Evolutionary conservation across 768 basidiomycete species (phyloP).

Genomic region (Podaxis carcinomalis): DNA sequence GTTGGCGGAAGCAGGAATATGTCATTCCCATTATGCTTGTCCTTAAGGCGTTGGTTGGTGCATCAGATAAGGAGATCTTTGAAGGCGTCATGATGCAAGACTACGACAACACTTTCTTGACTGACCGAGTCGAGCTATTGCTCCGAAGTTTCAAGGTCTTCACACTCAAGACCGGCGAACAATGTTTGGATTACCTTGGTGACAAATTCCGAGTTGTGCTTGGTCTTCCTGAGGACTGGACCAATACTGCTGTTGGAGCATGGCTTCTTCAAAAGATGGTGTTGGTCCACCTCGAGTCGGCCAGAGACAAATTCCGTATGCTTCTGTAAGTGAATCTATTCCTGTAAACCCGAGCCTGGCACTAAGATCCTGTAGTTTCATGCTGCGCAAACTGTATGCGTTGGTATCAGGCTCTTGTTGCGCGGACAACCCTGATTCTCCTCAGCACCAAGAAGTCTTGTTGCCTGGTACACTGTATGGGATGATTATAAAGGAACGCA

Average conservation of each 20-base stretch:
- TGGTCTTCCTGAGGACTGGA: constrained; percentile 90
- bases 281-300: constrained; percentile 81
- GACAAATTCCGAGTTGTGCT: constrained; percentile 95
- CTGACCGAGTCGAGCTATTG: constrained; percentile 92
- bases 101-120: constrained; percentile 94
- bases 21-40: constrained; percentile 96
- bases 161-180: constrained; percentile 78
- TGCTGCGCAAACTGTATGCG: constrained; percentile 93
- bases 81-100: constrained; percentile 96
- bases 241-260: constrained; percentile 72
- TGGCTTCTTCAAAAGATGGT: constrained; percentile 84
- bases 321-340: constrained; percentile 62
- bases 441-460: constrained; percentile 96
- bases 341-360: neutral
- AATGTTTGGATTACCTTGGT: constrained; percentile 92
- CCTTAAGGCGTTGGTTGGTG: constrained; percentile 86
- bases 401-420: constrained; percentile 87
- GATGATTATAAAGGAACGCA: constrained; percentile 97
- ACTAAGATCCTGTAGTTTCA: constrained; percentile 58
- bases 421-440: constrained; percentile 96
- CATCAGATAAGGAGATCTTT: constrained; percentile 95
- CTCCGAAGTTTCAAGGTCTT: constrained; percentile 95
- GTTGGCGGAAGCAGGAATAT: constrained; percentile 97
- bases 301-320: constrained; percentile 93
- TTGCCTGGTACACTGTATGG: constrained; percentile 89